Conservation (phyloP, 129 eudicot species). For the Saposhnikovia divaricata region DNA sequence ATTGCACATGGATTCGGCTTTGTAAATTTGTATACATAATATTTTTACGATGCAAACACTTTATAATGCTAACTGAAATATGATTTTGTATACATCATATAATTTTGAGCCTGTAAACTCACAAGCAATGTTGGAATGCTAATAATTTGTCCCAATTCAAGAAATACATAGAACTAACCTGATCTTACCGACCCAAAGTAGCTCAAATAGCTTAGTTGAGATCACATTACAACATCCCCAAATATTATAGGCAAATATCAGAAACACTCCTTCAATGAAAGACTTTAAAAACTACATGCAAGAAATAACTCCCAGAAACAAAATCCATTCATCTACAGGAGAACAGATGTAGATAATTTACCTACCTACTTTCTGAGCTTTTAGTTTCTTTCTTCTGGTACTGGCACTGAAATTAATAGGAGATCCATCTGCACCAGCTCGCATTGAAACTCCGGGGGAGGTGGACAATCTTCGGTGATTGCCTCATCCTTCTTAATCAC, state of each 20-base stretch:
- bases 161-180: not conserved
- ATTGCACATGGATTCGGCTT: not conserved
- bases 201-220: too few relatives aligned
- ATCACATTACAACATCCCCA: too few relatives aligned
- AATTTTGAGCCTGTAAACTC: not conserved
- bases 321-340: not conserved
- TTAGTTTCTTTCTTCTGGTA: constrained; percentile 25
- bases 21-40: not conserved
- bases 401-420: constrained; percentile 14
- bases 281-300: too few relatives aligned
- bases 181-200: too few relatives aligned
- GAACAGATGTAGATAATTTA: constrained; percentile 3
- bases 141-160: not conserved
- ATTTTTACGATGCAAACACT: not conserved
- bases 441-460: constrained; percentile 78
- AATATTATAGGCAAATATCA: too few relatives aligned
- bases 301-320: not conserved
- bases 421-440: constrained; percentile 36
- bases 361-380: constrained; percentile 18
- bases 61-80: not conserved
- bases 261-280: too few relatives aligned
- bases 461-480: constrained; percentile 69
- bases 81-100: not conserved
- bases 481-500: constrained; percentile 85
- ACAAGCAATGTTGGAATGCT: not conserved